phyloP scores from a whole-genome alignment of 2,329 filamentous ascomycete species.

The Trichoderma cornu-damae region DNA sequence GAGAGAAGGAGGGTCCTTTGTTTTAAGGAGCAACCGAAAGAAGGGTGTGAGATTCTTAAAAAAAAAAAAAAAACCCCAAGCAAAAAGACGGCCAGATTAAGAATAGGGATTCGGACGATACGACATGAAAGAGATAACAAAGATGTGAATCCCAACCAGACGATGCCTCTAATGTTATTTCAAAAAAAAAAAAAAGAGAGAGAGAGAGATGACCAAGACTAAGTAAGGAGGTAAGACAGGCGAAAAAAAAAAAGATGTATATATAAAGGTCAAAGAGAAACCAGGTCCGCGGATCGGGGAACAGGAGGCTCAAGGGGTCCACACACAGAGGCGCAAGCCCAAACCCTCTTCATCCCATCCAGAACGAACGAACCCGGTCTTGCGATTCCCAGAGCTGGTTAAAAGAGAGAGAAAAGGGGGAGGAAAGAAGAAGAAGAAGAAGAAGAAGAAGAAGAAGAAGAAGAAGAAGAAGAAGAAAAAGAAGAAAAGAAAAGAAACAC shows the following conservation, averaged over 20 bases:
- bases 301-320: constrained; percentile 7
- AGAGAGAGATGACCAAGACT: neutral
- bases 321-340: neutral
- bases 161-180: neutral
- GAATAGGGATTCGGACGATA: neutral
- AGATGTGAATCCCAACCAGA: neutral
- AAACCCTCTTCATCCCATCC: no score
- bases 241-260: neutral
- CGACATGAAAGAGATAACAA: neutral
- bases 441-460: no score
- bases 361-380: neutral
- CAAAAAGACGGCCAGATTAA: neutral
- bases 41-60: neutral
- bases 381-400: neutral
- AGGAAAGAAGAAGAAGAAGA: no score
- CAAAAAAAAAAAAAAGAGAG: neutral
- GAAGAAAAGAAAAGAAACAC: no score
- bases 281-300: constrained; percentile 10
- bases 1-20: neutral
- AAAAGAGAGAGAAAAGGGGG: no score
- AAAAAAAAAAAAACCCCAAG: no score
- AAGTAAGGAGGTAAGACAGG: neutral
- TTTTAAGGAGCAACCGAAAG: neutral
- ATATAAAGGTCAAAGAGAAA: constrained; percentile 4
- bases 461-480: no score